Evolutionary conservation across 2,329 filamentous ascomycete species (phyloP), one percentile per base, ranked within the genome.

Genomic region (Trichoderma atrobrunneum): DNA sequence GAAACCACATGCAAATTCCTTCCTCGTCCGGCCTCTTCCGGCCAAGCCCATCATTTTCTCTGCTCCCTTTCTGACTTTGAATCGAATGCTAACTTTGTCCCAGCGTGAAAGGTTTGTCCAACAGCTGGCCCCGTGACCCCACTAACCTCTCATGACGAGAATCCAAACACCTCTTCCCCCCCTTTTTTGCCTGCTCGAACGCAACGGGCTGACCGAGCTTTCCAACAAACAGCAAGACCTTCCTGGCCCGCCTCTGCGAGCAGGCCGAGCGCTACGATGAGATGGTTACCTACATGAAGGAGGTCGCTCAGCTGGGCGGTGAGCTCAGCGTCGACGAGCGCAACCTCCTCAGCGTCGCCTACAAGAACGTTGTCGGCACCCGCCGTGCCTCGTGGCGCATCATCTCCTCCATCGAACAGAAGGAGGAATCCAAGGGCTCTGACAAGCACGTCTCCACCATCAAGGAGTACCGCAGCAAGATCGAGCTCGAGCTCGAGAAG

Each of bases 191-290:
- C 12, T 54, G 51, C n/a, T 48, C 59, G 39, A 67, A 34, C 56
- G 56, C 32, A 48, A 57, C 34, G 32, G 56, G 66, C 72, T 73
- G 69, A 73, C 72, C 61, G 72, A 63, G n/a, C 21, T 72, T 61
- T 26, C 63, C 72, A 66, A 57, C 69, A 65, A 66, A 83, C 84
- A 97, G 94, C 92, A 98, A 98, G 92, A 98, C 96, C 83, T 98
- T 98, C 90, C 94, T 98, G 85, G 96, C 96, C 86, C 92, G 96
- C 88, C 94, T 99, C 84, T 98, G 96, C 90, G 96, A 98, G 93
- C 96, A 99, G 91, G 96, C 96, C 84, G 96, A 98, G 90, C 95
- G 95, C 84, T 99, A 99, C 87, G 95, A 99, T 95, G 96, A 98
- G 88, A 98, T 98, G 95, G 95, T 98, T 80, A 94, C 91, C 83